Percentiles rank a stretch among this genome's conserved stretches.
phyloP scores from a whole-genome alignment of 2,329 filamentous ascomycete species.

The Chlorencoelia australis region DNA sequence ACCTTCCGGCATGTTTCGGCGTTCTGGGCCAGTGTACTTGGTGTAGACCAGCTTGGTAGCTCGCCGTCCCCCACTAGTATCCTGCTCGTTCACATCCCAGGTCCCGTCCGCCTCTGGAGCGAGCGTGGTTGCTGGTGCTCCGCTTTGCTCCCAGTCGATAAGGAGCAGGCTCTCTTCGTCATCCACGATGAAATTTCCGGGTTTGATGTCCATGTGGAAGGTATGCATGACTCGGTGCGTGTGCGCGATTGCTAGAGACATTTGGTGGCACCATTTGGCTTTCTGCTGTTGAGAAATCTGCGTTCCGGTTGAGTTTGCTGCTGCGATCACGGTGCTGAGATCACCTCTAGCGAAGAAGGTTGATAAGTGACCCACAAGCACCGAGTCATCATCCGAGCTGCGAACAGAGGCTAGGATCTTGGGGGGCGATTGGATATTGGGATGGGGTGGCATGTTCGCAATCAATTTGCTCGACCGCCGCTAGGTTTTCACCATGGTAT shows the following conservation, averaged over 20 bases:
- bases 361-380: conserved; percentile 1
- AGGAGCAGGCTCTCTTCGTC: conserved; percentile 1
- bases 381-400: neutral
- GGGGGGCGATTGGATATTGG: neutral
- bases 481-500: neutral
- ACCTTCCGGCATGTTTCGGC: conserved; percentile 1
- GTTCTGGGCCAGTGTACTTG: conserved; percentile 2
- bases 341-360: neutral
- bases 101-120: conserved; percentile 1
- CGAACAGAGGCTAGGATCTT: neutral
- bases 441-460: neutral
- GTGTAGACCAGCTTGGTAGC: neutral
- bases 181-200: conserved; percentile 5
- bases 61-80: neutral
- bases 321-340: neutral
- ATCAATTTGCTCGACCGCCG: neutral
- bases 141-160: conserved; percentile 3
- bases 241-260: conserved; percentile 2
- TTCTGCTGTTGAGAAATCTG: neutral
- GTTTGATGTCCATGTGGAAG: conserved; percentile 7
- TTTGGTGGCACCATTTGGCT: conserved; percentile 6
- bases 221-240: conserved; percentile 3
- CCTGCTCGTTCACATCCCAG: neutral
- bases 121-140: neutral
- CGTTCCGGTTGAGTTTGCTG: neutral